Conservation (phyloP, 78 protist species). For the Acrasis kona region DNA sequence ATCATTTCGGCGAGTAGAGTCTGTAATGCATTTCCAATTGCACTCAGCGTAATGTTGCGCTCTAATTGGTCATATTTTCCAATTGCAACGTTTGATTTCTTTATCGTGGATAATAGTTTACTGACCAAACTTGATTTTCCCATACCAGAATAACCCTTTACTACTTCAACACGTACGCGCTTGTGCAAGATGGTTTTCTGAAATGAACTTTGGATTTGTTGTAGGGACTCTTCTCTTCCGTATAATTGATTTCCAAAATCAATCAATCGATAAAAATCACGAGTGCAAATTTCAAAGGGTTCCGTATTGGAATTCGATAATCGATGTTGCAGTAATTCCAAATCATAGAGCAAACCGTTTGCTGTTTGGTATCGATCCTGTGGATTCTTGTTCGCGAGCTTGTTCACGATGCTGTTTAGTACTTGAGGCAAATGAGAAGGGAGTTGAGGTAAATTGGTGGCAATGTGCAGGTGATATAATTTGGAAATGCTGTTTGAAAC, state of each 20-base stretch:
- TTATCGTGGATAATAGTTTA: too few relatives aligned
- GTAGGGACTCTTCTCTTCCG: not conserved
- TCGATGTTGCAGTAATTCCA: not conserved
- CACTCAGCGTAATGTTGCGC: too few relatives aligned
- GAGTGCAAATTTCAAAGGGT: not conserved
- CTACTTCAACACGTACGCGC: not conserved
- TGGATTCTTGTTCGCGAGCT: not conserved
- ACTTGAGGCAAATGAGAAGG: not conserved
- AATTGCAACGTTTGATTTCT: too few relatives aligned
- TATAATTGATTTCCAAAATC: not conserved
- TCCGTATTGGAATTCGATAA: not conserved
- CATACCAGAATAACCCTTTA: too few relatives aligned
- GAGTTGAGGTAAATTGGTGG: not conserved
- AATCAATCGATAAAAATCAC: not conserved
- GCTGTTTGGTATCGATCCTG: not conserved
- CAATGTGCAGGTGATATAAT: not conserved
- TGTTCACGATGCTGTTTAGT: not conserved
- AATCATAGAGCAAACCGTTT: not conserved
- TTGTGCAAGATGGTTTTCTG: not conserved
- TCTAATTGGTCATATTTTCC: too few relatives aligned
- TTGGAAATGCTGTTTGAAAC: not conserved
- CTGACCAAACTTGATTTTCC: too few relatives aligned
- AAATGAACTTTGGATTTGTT: not conserved
- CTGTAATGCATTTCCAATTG: too few relatives aligned
- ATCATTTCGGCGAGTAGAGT: too few relatives aligned